Evolutionary conservation across 257 asterid species (phyloP).

Genomic region (Voacanga thouarsii): DNA sequence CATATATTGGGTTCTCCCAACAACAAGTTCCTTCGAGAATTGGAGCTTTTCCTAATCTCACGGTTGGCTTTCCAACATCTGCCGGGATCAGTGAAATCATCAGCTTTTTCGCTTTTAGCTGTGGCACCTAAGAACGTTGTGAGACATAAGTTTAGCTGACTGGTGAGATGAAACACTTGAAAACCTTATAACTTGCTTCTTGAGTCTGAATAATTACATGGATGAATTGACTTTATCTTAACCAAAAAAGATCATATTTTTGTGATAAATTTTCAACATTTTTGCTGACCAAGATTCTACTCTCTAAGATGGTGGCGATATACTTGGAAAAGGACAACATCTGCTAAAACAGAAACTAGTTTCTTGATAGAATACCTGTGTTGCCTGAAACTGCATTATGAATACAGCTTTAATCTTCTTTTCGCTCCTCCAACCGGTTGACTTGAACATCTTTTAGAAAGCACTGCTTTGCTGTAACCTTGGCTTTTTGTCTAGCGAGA

Average conservation of each 20-base stretch:
- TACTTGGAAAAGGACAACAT: background rate
- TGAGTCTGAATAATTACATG: background rate
- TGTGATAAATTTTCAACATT: too few relatives aligned
- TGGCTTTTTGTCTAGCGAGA: background rate
- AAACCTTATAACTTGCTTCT: background rate
- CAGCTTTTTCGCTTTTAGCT: constrained; percentile 68
- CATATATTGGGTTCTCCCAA: constrained; percentile 82
- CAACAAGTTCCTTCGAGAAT: constrained; percentile 74
- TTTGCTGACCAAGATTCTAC: background rate
- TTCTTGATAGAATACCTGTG: constrained; percentile 53
- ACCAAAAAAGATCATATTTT: background rate
- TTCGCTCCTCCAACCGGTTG: constrained; percentile 57
- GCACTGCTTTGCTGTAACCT: background rate
- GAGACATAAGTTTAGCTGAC: constrained; percentile 11
- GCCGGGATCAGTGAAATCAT: constrained; percentile 85
- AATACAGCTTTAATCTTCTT: constrained; percentile 79
- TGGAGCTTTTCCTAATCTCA: constrained; percentile 61
- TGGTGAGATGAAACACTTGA: constrained; percentile 18
- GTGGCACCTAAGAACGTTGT: constrained; percentile 67
- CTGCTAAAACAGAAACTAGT: background rate
- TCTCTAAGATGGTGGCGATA: background rate
- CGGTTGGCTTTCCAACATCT: constrained; percentile 85
- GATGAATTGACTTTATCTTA: background rate
- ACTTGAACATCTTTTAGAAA: constrained; percentile 66
- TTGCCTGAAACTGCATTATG: constrained; percentile 80